These are phyloP conservation scores for Jamesozyma hellenica DNA, from an alignment of 805 yeast species.

Conservation along the genomic window DNA sequence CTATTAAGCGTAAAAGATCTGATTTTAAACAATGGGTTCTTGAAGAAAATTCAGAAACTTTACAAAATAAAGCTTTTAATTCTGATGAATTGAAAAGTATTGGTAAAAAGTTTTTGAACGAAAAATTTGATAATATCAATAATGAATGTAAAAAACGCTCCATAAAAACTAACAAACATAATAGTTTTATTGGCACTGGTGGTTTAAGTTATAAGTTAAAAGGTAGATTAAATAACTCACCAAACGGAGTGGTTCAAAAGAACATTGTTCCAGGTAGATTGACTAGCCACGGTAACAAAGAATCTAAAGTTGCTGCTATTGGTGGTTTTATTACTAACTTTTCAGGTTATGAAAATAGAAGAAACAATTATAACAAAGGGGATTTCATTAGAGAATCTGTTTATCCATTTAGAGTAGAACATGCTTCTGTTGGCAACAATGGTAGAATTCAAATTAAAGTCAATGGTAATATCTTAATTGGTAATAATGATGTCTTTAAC, in stretches of 20 bases:
- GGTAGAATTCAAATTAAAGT: slow-evolving; percentile 28
- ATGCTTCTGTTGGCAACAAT: slow-evolving; percentile 30
- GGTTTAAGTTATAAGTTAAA: slow-evolving; percentile 62
- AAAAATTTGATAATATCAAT: slow-evolving; percentile 8
- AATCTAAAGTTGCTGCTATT: slow-evolving; percentile 38
- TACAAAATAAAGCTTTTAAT: slow-evolving; percentile 21
- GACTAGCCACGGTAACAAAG: slow-evolving; percentile 3
- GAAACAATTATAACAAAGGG: slow-evolving; percentile 29
- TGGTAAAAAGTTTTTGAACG: slow-evolving; percentile 34
- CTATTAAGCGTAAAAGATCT: slow-evolving; percentile 26
- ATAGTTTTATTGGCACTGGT: slow-evolving; percentile 52
- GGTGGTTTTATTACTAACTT: slow-evolving; percentile 42
- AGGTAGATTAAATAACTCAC: slow-evolving; percentile 60
- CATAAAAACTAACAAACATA: not conserved
- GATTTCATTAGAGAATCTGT: slow-evolving; percentile 36
- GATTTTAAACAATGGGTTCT: slow-evolving; percentile 49
- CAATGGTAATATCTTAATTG: slow-evolving; percentile 6
- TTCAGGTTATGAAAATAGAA: slow-evolving; percentile 27
- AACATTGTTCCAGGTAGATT: slow-evolving; percentile 62
- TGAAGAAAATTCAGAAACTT: slow-evolving; percentile 38
- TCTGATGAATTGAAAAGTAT: slow-evolving; percentile 30
- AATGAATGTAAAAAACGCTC: slow-evolving; percentile 5
- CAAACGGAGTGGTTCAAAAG: slow-evolving; percentile 52
- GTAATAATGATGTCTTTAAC: not conserved
- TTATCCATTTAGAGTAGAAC: slow-evolving; percentile 34